Evolutionary conservation across 805 yeast species (phyloP).

Genomic region (Candida peoriensis): DNA sequence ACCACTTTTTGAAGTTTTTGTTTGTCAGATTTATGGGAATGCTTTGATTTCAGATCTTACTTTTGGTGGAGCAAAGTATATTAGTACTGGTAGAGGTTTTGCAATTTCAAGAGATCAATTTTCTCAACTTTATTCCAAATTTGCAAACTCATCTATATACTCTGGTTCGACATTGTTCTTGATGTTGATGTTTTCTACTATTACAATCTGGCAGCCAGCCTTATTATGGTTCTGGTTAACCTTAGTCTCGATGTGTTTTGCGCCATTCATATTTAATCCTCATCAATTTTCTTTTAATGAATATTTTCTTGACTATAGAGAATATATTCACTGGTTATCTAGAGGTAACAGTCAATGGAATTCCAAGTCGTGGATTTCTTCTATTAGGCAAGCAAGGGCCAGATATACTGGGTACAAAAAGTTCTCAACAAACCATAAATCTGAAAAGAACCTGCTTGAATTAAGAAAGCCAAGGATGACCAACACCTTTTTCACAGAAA

Average conservation of each 20-base stretch:
- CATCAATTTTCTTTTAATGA: constrained; percentile 68
- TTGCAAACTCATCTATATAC: constrained; percentile 72
- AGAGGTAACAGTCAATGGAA: constrained; percentile 70
- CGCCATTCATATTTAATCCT: constrained; percentile 75
- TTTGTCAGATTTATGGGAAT: constrained; percentile 86
- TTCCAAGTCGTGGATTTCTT: constrained; percentile 74
- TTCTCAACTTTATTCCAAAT: constrained; percentile 65
- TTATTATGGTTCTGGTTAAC: constrained; percentile 74
- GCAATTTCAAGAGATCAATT: constrained; percentile 81
- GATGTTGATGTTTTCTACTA: constrained; percentile 67
- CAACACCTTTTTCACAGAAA: constrained; percentile 75
- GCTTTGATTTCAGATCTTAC: constrained; percentile 71
- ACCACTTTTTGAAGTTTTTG: constrained; percentile 92
- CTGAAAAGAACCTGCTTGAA: constrained; percentile 59
- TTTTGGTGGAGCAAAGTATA: constrained; percentile 89
- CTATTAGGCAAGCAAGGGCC: constrained; percentile 72
- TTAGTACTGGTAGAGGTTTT: constrained; percentile 91
- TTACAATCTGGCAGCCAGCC: constrained; percentile 78
- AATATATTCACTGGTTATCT: constrained; percentile 68
- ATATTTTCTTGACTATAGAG: constrained; percentile 64
- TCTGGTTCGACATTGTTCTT: constrained; percentile 67
- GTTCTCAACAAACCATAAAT: constrained; percentile 56
- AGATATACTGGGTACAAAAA: constrained; percentile 89
- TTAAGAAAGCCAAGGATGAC: constrained; percentile 71
- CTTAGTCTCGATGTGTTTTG: constrained; percentile 55